These are phyloP conservation scores for Capronia coronata DNA, from an alignment of 2,329 filamentous ascomycete genomes.

Conservation along the genomic window DNA sequence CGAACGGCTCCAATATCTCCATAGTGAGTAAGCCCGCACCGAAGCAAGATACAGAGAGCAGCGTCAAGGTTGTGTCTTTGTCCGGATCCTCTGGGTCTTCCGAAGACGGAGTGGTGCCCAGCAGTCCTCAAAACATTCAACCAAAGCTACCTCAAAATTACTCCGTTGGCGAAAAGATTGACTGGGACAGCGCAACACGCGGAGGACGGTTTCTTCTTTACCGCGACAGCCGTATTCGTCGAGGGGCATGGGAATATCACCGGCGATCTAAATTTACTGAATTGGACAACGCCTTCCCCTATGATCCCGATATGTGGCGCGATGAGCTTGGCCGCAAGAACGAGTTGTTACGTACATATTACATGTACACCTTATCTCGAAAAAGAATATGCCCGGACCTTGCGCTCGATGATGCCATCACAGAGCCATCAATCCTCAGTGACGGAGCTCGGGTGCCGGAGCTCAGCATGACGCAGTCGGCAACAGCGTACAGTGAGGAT, in stretches of 20 bases:
- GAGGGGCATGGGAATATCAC: conserved; percentile 8
- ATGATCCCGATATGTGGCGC: conserved; percentile 18
- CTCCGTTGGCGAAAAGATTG: conserved; percentile 4
- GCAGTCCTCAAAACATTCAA: neutral
- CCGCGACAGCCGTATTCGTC: conserved; percentile 18
- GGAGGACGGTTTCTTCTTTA: conserved; percentile 21
- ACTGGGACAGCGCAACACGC: conserved; percentile 14
- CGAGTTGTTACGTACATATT: conserved; percentile 11
- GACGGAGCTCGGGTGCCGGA: neutral
- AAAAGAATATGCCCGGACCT: neutral
- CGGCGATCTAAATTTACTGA: neutral
- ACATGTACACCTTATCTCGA: conserved; percentile 2
- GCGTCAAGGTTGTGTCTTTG: neutral
- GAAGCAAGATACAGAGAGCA: neutral
- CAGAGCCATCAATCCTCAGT: neutral
- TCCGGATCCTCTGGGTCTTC: neutral
- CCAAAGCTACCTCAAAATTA: neutral
- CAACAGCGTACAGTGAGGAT: neutral
- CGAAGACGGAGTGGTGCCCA: neutral
- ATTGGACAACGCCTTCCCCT: conserved; percentile 18
- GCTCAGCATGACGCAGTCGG: neutral
- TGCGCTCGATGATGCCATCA: neutral
- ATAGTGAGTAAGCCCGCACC: neutral
- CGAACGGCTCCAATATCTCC: neutral
- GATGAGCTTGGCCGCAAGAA: conserved; percentile 17